Evolutionary conservation across 495 filamentous ascomycete genomes (phyloP), one percentile per base, ranked within the genome.

Genomic region (Symbiotaphrina buchneri): DNA sequence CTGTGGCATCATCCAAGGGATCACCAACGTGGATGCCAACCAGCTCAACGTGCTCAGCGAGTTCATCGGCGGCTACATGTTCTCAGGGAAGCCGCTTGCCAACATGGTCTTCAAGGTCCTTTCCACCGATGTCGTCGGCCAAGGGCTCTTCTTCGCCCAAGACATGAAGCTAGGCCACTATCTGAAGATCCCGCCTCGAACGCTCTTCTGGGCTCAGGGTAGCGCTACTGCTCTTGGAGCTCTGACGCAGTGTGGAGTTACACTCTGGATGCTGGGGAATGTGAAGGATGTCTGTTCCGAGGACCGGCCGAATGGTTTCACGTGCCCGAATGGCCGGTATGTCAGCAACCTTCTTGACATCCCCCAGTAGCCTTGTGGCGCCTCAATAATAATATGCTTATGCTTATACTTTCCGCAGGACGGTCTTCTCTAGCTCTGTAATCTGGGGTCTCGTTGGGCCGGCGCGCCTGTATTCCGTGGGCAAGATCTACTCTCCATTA

Each of bases 31-130:
- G 33, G n/a, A n/a, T n/a, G n/a, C n/a, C n/a, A n/a, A n/a, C n/a
- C 64, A 67, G 39, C 45, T 75, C 17, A 76, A 76, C 33, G 55
- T 78, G 14, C 45, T 78, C 28, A 76, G 72, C 3, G 74, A 79
- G 47, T 78, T 78, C 36, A 54, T 81, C 30, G 69, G 62, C 19
- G 73, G 74, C 0, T 77, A 77, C 44, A 72, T 74, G 15, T 69
- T 73, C 35, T 63, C 71, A 1, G 73, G 73, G 2, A 45, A 59
- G 16, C 72, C 73, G 0, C 37, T 78, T 10, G 73, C 67, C 0
- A 57, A 74, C 23, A 78, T 78, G 72, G 55, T 74, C 39, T 73
- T 73, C 53, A 70, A 70, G 34, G 61, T 63, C 3, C 68, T 60
- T 34, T 71, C 71, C 24, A 78, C 70, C 42, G 72, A 74, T 38